Conservation (phyloP, 176 grass and related monocot species). For the Aechmea fasciata region DNA sequence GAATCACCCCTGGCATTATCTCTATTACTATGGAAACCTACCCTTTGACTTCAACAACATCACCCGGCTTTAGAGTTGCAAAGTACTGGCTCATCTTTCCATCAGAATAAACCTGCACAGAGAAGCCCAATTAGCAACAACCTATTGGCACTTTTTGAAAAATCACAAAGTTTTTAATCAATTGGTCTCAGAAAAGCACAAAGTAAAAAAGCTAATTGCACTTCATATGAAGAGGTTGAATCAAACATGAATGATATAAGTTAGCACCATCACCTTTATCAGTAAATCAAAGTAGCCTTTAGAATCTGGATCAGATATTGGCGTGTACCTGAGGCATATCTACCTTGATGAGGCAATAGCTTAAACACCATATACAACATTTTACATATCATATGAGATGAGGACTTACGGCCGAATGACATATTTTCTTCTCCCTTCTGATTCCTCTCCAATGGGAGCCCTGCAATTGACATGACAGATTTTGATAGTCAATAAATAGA, state of each 20-base stretch:
- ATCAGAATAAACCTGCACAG: slow-evolving; percentile 77
- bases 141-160: too few species aligned
- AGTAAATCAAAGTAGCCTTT: slow-evolving; percentile 88
- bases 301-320: slow-evolving; percentile 82
- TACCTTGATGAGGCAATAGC: background rate
- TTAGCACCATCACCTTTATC: slow-evolving; percentile 60
- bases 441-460: slow-evolving; percentile 83
- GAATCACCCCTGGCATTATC: background rate
- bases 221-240: background rate
- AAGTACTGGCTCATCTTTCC: slow-evolving; percentile 98
- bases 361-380: background rate
- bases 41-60: slow-evolving; percentile 96
- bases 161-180: too few species aligned
- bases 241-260: background rate
- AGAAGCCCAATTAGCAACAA: slow-evolving; percentile 12
- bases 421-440: slow-evolving; percentile 76
- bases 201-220: background rate
- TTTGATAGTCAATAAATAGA: slow-evolving; percentile 6
- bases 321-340: slow-evolving; percentile 54
- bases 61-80: slow-evolving; percentile 77
- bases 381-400: background rate
- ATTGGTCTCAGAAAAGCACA: background rate
- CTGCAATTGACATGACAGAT: slow-evolving; percentile 31
- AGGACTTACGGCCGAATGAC: slow-evolving; percentile 86
- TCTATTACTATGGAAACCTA: slow-evolving; percentile 15